These are phyloP conservation scores for Zygosaccharomyces pseudorouxii DNA, from an alignment of 805 yeast species.

Conservation along the genomic window DNA sequence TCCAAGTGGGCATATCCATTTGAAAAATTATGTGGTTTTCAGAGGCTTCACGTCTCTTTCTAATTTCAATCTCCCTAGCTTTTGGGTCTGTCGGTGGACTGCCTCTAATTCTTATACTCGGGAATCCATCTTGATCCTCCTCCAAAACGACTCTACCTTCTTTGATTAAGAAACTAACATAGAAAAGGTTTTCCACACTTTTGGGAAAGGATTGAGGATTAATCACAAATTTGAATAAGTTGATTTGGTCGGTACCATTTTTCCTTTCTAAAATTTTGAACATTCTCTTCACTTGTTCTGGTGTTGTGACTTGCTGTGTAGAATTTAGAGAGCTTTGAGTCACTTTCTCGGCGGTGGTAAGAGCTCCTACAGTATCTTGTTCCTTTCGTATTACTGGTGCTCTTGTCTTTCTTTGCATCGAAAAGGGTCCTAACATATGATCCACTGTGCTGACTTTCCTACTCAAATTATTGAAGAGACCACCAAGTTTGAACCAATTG, in stretches of 20 bases:
- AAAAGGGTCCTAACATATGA: constrained; percentile 68
- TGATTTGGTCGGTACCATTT: constrained; percentile 40
- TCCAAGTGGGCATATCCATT: constrained; percentile 66
- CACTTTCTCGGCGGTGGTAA: constrained; percentile 50
- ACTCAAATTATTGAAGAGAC: constrained; percentile 45
- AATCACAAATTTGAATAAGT: constrained; percentile 60
- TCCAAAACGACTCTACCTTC: constrained; percentile 61
- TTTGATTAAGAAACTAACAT: constrained; percentile 70
- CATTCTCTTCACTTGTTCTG: constrained; percentile 56
- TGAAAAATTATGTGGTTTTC: constrained; percentile 68
- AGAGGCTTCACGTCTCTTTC: constrained; percentile 27
- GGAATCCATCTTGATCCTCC: constrained; percentile 46
- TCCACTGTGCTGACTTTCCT: constrained; percentile 43
- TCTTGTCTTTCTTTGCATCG: constrained; percentile 48
- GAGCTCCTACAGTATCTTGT: constrained; percentile 39
- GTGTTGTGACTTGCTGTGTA: constrained; percentile 54
- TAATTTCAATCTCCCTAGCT: constrained; percentile 24
- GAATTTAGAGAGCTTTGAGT: constrained; percentile 47
- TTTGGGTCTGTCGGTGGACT: constrained; percentile 26
- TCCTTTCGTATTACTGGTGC: constrained; percentile 33
- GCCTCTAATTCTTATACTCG: constrained; percentile 38
- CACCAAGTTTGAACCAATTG: constrained; percentile 60
- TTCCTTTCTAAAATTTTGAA: constrained; percentile 39
- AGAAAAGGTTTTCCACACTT: constrained; percentile 79
- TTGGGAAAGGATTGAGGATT: constrained; percentile 75